Base-by-base conservation (phyloP, 176 grass and related monocot species). In the Cenchrus fungigraminus region DNA sequence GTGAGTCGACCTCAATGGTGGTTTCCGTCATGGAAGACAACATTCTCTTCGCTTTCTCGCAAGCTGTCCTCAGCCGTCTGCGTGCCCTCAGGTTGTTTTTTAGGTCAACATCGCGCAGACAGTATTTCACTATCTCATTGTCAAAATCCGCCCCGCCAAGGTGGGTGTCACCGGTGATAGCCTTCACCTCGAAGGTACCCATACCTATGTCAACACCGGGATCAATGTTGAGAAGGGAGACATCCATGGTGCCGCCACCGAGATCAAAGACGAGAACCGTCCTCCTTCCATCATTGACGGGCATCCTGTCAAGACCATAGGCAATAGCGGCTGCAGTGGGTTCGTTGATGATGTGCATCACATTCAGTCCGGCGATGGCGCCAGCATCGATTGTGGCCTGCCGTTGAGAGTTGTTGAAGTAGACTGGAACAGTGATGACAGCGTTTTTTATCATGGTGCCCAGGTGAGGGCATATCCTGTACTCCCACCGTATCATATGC, bases 351-450 rank as follows among this genome's bases (percentile, higher is more conserved):
- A 95, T 95, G 42, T 85, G 82, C 73, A 90, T 8, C 11, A 95
- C 93, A 6, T 90, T 88, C 6, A 95, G 85, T 1, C 90, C 90
- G 6, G 93, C 74, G 3, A 95, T 90, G 47, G 82, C 58, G 5
- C 90, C 90, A 6, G 90, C 93, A 42, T 90, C 90, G 22, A 88
- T 92, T 17, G 90, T 95, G 2, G 90, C 85, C 82, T 95, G 84
- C 25, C 90, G 82, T 79, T 95, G 90, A 20, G 90, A 91, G 50
- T 96, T 89, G 29, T 89, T 91, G 84, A 97, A 93, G 62, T 93
- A 93, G 78, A 88, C 89, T 0, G 87, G 94, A 7, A 97, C 87
- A 0, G 94, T 93, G 19, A 97, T 40, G 0, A 96, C 91, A 0
- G 91, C 94, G 3, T 93, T 92, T 55, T 91, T 85, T 11, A 93